phyloP scores from a whole-genome alignment of 2,329 filamentous ascomycete genomes.

The Scytalidium lignicola region DNA sequence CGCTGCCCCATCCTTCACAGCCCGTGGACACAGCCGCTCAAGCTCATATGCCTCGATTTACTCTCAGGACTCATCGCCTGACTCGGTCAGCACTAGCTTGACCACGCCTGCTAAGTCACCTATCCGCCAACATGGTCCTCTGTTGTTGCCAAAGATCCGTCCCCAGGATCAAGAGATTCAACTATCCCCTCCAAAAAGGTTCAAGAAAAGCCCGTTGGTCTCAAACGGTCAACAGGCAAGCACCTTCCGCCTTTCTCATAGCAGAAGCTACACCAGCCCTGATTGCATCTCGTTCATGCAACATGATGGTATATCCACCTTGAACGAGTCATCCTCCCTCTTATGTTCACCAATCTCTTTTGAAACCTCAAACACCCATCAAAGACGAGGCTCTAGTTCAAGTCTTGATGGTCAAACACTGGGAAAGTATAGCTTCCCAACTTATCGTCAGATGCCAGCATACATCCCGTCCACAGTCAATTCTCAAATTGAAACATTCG shows the following conservation, averaged over 20 bases:
- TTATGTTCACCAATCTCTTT: conserved; percentile 27
- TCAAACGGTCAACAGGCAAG: conserved; percentile 19
- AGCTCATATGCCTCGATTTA: conserved; percentile 40
- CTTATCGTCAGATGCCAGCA: conserved; percentile 69
- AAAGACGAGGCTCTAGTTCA: conserved; percentile 60
- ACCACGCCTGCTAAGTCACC: conserved; percentile 69
- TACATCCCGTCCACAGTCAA: conserved; percentile 33
- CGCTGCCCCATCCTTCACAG: conserved; percentile 47
- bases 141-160: conserved; percentile 80
- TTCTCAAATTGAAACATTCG: conserved; percentile 38
- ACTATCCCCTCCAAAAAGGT: conserved; percentile 50
- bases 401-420: conserved; percentile 62
- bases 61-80: conserved; percentile 63
- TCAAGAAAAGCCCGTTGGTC: conserved; percentile 38
- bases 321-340: conserved; percentile 24
- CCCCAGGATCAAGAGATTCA: conserved; percentile 76
- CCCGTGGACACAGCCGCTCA: conserved; percentile 30
- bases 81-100: conserved; percentile 62
- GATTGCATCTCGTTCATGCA: conserved; percentile 41
- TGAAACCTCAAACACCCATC: conserved; percentile 31
- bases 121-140: conserved; percentile 71
- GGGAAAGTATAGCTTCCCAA: conserved; percentile 74
- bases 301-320: conserved; percentile 19
- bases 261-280: conserved; percentile 57
- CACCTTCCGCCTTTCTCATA: conserved; percentile 42